Conservation (phyloP, 176 grass and related monocot species). For the Chloris gayana region DNA sequence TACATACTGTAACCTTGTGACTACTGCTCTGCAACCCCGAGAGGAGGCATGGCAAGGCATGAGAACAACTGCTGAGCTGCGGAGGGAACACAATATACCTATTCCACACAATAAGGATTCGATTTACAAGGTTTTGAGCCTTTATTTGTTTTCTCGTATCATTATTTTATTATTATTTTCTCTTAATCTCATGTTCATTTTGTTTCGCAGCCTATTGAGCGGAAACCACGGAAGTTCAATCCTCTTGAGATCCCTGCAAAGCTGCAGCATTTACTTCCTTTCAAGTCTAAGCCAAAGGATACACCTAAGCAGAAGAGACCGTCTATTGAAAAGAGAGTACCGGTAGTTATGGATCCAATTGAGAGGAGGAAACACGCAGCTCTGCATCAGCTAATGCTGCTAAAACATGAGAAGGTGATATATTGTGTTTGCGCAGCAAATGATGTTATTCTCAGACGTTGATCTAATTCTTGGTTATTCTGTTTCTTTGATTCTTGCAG, state of each 20-base stretch:
- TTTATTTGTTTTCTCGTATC: background rate
- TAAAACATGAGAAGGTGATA: constrained; percentile 83
- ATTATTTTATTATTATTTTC: constrained; percentile 4
- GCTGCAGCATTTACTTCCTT: constrained; percentile 79
- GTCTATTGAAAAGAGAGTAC: constrained; percentile 48
- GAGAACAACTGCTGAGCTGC: constrained; percentile 80
- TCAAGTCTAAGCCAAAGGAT: constrained; percentile 81
- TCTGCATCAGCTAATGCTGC: constrained; percentile 60
- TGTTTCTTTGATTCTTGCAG: constrained; percentile 41
- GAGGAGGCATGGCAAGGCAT: constrained; percentile 80
- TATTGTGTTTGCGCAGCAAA: background rate
- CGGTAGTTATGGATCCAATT: constrained; percentile 68
- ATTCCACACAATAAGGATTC: constrained; percentile 90
- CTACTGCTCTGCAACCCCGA: constrained; percentile 76
- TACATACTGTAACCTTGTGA: constrained; percentile 69
- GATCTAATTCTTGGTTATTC: background rate
- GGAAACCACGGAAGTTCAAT: constrained; percentile 85
- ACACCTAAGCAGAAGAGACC: constrained; percentile 45
- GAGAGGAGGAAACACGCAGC: constrained; percentile 56
- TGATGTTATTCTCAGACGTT: background rate
- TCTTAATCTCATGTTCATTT: constrained; percentile 17
- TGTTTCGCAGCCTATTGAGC: constrained; percentile 66
- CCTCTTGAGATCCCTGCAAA: constrained; percentile 74
- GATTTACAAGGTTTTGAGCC: constrained; percentile 68
- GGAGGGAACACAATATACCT: constrained; percentile 59